Percentiles rank a stretch among this genome's conserved stretches.
These are phyloP conservation scores for Lolium multiflorum DNA, from an alignment of 176 grass and related monocot species.

Conservation along the genomic window DNA sequence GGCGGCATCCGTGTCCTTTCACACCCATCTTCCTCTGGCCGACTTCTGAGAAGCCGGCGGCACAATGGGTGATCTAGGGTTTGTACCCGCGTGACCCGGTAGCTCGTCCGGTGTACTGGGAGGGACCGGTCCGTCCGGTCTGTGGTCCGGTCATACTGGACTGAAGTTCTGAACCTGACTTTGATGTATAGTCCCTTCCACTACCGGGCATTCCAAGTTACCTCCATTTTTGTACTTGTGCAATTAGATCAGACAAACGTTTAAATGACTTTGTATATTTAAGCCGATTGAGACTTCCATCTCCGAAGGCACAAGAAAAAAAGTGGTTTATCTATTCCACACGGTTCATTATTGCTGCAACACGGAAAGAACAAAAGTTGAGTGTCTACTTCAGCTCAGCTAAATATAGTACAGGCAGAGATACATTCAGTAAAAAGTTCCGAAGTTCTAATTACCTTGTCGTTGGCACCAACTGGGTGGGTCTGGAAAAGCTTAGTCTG, in stretches of 20 bases:
- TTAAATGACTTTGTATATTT: not conserved
- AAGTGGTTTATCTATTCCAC: not conserved
- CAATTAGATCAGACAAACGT: not conserved
- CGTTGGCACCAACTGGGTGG: constrained; percentile 17
- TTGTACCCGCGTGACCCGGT: too few relatives aligned
- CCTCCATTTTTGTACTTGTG: not conserved
- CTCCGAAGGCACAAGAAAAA: not conserved
- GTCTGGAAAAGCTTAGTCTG: not conserved
- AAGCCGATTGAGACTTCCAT: not conserved
- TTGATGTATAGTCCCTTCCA: not conserved
- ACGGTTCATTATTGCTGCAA: not conserved
- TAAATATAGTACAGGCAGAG: not conserved
- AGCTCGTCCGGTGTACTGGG: too few relatives aligned
- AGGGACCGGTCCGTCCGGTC: too few relatives aligned
- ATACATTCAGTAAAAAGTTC: not conserved
- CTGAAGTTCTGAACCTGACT: not conserved
- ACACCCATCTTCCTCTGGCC: too few relatives aligned
- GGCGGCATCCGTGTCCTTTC: too few relatives aligned
- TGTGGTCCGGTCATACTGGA: not conserved
- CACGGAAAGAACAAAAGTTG: constrained; percentile 3
- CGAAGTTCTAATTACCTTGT: constrained; percentile 18
- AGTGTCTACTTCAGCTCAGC: not conserved
- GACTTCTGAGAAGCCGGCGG: too few relatives aligned
- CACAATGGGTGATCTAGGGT: too few relatives aligned
- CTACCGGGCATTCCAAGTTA: not conserved